Conservation (phyloP, 179 eudicot genomes). For the Silene vulgaris region DNA sequence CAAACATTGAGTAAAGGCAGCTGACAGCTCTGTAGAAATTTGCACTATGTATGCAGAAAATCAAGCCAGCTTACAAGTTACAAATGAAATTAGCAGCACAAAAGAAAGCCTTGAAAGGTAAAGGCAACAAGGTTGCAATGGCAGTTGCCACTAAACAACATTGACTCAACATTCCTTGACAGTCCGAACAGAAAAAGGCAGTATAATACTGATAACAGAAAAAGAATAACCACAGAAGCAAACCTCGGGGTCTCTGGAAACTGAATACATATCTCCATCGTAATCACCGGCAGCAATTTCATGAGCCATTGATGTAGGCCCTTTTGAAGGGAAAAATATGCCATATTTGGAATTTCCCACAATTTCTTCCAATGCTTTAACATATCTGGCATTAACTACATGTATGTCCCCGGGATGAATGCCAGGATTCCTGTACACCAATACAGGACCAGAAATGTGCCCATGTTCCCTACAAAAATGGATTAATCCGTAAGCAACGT, state of each 20-base stretch:
- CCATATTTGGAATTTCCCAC: constrained; percentile 79
- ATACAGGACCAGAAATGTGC: constrained; percentile 54
- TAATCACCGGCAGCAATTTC: constrained; percentile 92
- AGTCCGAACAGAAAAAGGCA: neutral
- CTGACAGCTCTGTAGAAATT: too few species aligned
- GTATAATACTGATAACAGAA: neutral
- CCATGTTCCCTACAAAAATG: constrained; percentile 58
- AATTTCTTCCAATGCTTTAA: constrained; percentile 43
- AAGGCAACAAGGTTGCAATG: too few species aligned
- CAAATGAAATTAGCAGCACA: too few species aligned
- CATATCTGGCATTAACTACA: constrained; percentile 50
- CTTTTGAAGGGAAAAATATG: constrained; percentile 71
- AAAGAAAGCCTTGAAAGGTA: too few species aligned
- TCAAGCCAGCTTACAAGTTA: too few species aligned
- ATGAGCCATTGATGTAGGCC: constrained; percentile 59
- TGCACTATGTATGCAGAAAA: too few species aligned
- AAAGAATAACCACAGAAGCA: neutral
- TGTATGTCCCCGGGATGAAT: constrained; percentile 82
- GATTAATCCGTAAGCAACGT: neutral
- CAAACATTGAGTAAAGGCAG: too few species aligned
- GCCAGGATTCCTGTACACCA: constrained; percentile 83
- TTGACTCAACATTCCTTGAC: neutral
- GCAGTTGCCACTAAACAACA: neutral
- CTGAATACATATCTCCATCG: constrained; percentile 87
- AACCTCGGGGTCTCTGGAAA: constrained; percentile 64